Percentiles rank a stretch among this genome's conserved stretches.
Evolutionary conservation across 345 rosid genomes (phyloP).

Genomic region (Trapa incisa): DNA sequence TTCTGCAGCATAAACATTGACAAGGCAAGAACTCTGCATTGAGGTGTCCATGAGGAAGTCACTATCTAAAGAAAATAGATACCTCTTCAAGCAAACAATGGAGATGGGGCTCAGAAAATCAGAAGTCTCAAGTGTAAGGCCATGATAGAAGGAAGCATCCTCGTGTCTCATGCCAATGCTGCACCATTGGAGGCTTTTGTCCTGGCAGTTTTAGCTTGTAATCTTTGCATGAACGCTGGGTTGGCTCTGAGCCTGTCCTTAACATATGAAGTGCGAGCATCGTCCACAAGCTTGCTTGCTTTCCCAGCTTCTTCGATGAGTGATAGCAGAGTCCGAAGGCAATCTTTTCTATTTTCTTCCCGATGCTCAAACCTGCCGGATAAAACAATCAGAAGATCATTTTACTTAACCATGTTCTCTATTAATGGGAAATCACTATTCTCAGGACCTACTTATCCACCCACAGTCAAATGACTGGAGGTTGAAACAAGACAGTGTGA

Average conservation of each 20-base stretch:
- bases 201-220: constrained; percentile 46
- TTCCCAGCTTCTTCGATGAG: constrained; percentile 81
- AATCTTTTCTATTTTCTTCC: constrained; percentile 94
- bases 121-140: not conserved
- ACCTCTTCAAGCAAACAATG: not conserved
- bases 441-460: not conserved
- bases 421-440: not conserved
- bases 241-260: constrained; percentile 68
- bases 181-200: constrained; percentile 22
- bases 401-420: not conserved
- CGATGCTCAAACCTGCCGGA: constrained; percentile 70
- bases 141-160: not conserved
- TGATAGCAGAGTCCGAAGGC: constrained; percentile 64
- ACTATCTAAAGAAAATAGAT: not conserved
- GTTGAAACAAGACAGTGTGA: not conserved
- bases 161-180: constrained; percentile 19
- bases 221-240: constrained; percentile 79
- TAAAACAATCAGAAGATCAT: not conserved
- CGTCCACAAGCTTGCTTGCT: constrained; percentile 66
- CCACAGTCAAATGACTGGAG: not conserved
- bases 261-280: constrained; percentile 54
- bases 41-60: not conserved
- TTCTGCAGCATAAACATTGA: not conserved
- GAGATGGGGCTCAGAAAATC: not conserved
- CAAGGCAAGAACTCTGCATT: not conserved